Percentiles rank a stretch among this genome's conserved stretches.
Evolutionary conservation across 139 green algal genomes (phyloP).

Genomic region (Raphidocelis subcapitata): DNA sequence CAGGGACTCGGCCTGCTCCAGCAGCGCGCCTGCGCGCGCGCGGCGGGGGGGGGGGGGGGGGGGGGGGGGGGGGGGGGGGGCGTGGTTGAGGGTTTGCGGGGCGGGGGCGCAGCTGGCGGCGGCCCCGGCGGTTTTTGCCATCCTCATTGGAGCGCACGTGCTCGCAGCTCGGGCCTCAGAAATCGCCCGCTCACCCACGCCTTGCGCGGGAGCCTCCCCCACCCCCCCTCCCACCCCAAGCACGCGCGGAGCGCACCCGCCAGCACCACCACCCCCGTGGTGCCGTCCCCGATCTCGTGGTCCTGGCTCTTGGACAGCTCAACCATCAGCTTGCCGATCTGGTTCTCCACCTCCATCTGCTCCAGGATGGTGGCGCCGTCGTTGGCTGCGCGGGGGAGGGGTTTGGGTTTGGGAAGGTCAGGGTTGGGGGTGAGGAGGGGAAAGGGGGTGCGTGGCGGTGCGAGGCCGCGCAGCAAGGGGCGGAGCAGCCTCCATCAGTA

Average conservation of each 20-base stretch:
- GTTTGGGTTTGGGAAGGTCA: not conserved
- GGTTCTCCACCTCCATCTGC: constrained; percentile 99
- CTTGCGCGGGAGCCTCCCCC: too few species aligned
- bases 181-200: too few species aligned
- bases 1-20: constrained; percentile 86
- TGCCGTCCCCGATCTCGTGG: constrained; percentile 93
- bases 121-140: too few species aligned
- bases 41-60: too few species aligned
- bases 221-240: too few species aligned
- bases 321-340: constrained; percentile 99
- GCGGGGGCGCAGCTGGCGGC: too few species aligned
- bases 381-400: constrained; percentile 77
- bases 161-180: too few species aligned
- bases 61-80: too few species aligned
- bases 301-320: constrained; percentile 88
- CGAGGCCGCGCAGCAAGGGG: not conserved
- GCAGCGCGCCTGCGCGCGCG: constrained; percentile 36
- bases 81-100: too few species aligned
- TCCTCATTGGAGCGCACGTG: too few species aligned
- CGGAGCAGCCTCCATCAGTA: too few species aligned
- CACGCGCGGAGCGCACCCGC: constrained; percentile 53
- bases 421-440: not conserved
- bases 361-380: constrained; percentile 99
- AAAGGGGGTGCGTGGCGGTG: not conserved
- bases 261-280: constrained; percentile 94